Conservation (phyloP, 768 basidiomycete genomes). For the Asterophora parasitica region DNA sequence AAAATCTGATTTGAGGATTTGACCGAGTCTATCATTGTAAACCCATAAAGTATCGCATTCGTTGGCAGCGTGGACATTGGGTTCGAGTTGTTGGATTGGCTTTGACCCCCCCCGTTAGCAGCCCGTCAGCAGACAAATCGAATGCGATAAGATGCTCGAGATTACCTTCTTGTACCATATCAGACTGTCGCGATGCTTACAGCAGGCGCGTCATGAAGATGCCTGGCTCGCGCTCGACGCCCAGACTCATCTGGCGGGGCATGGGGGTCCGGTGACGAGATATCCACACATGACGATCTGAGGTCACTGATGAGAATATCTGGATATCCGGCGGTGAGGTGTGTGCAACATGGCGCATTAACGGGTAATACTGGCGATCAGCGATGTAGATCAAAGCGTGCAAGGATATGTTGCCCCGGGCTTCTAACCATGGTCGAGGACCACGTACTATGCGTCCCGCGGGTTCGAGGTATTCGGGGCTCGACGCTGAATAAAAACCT, state of each 20-base stretch:
- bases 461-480: no score
- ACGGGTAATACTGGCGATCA: conserved; percentile 4
- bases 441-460: no score
- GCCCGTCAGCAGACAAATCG: conserved; percentile 3
- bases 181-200: conserved; percentile 2
- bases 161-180: background rate
- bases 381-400: background rate
- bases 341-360: background rate
- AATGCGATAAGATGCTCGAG: background rate
- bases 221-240: background rate
- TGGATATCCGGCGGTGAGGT: conserved; percentile 12
- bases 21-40: conserved; percentile 5
- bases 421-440: no score
- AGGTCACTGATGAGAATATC: conserved; percentile 3
- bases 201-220: background rate
- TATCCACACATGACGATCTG: conserved; percentile 2
- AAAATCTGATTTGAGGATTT: conserved; percentile 8
- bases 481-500: background rate
- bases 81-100: background rate
- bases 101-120: background rate
- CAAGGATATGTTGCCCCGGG: no score
- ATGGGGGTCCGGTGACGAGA: conserved; percentile 6
- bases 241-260: background rate
- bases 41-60: conserved; percentile 8
- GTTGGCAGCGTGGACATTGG: background rate